These are phyloP conservation scores for Ophiorrhiza pumila DNA, from an alignment of 257 asterid genomes.

Conservation along the genomic window DNA sequence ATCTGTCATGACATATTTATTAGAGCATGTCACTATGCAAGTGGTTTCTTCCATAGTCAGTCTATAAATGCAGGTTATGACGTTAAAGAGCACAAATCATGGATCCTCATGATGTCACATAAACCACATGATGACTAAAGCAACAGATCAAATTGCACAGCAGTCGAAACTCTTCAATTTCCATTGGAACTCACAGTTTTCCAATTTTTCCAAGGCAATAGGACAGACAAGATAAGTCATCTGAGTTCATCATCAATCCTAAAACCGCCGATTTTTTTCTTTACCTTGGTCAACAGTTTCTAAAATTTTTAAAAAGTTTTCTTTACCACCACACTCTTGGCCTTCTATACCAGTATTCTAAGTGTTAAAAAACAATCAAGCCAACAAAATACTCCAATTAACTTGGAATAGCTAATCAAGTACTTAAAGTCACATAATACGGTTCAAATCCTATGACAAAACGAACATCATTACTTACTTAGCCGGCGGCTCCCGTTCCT, in stretches of 20 bases:
- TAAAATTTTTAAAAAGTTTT: neutral
- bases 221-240: neutral
- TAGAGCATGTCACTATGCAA: neutral
- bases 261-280: neutral
- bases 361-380: neutral
- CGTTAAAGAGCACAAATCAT: neutral
- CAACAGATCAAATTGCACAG: neutral
- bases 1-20: conserved; percentile 43
- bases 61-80: neutral
- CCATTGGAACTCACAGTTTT: neutral
- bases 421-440: neutral
- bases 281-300: neutral
- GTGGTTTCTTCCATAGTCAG: neutral
- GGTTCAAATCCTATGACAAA: neutral
- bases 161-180: no score
- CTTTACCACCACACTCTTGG: neutral
- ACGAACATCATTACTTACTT: conserved; percentile 53
- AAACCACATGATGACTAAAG: neutral
- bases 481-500: conserved; percentile 83
- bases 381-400: neutral
- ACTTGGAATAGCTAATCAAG: neutral
- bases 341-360: neutral
- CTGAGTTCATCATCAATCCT: neutral
- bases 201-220: neutral
- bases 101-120: no score